These are phyloP conservation scores for Tetraselmis chui DNA, from an alignment of 139 green algal species.

Conservation along the genomic window DNA sequence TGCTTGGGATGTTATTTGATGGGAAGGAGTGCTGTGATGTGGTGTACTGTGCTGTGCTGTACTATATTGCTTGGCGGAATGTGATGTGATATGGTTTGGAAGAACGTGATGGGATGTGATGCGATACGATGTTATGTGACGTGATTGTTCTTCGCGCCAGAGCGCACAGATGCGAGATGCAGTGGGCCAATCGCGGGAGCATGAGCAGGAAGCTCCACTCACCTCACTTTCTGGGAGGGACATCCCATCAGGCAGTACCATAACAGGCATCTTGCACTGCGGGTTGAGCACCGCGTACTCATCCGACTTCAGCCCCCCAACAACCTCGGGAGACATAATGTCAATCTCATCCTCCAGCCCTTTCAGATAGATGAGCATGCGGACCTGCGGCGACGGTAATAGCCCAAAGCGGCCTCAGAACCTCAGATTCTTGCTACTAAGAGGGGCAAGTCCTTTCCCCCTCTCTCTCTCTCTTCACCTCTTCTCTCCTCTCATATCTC, in stretches of 20 bases:
- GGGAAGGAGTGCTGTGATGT: no score
- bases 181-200: no score
- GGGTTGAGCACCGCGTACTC: conserved; percentile 38
- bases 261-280: conserved; percentile 66
- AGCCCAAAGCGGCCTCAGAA: neutral
- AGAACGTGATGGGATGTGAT: no score
- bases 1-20: no score
- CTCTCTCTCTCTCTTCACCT: neutral
- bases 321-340: conserved; percentile 35
- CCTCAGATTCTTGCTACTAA: neutral
- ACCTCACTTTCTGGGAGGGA: conserved; percentile 58
- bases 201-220: neutral
- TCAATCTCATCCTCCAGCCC: conserved; percentile 48
- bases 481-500: neutral
- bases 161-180: no score
- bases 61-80: no score
- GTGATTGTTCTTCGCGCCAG: no score
- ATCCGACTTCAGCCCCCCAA: conserved; percentile 49
- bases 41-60: no score
- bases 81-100: neutral
- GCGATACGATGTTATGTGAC: no score
- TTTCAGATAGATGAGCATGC: conserved; percentile 59
- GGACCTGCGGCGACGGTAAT: conserved; percentile 16
- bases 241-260: conserved; percentile 52
- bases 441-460: no score